Conservation (phyloP, 306 rosid genomes). For the Cucurbita moschata region DNA sequence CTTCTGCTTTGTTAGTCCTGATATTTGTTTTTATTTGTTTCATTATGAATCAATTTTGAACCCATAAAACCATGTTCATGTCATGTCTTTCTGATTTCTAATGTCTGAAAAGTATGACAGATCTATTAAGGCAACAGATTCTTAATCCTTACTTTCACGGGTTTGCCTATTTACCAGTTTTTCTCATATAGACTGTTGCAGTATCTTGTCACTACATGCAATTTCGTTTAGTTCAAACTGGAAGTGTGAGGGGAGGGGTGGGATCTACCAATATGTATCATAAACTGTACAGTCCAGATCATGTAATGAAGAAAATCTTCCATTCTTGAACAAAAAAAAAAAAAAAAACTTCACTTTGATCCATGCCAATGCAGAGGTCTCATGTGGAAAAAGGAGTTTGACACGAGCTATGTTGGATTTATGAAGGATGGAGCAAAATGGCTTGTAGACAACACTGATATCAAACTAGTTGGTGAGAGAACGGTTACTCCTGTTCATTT, state of each 20-base stretch:
- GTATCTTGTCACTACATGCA: neutral
- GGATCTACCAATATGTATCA: too few species aligned
- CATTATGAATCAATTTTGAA: neutral
- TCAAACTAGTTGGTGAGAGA: conserved; percentile 58
- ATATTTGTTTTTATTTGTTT: neutral
- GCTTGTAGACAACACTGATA: conserved; percentile 68
- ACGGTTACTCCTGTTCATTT: neutral
- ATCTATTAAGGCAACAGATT: too few species aligned
- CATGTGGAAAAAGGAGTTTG: conserved; percentile 53
- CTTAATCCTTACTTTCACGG: too few species aligned
- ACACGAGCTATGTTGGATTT: conserved; percentile 53
- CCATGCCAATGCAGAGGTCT: conserved; percentile 41
- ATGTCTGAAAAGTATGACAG: too few species aligned
- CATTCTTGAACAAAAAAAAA: too few species aligned
- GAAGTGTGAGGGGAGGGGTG: too few species aligned
- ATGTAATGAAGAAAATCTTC: too few species aligned
- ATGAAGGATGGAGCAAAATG: conserved; percentile 56
- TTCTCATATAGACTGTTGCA: too few species aligned
- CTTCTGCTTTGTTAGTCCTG: neutral
- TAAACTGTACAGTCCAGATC: too few species aligned
- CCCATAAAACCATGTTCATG: neutral
- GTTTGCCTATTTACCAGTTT: too few species aligned
- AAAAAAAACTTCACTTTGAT: neutral
- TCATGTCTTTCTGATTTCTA: neutral
- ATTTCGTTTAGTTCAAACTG: neutral